These are phyloP conservation scores for Aspergillus transmontanensis DNA, from an alignment of 2,329 filamentous ascomycete genomes.

Conservation along the genomic window DNA sequence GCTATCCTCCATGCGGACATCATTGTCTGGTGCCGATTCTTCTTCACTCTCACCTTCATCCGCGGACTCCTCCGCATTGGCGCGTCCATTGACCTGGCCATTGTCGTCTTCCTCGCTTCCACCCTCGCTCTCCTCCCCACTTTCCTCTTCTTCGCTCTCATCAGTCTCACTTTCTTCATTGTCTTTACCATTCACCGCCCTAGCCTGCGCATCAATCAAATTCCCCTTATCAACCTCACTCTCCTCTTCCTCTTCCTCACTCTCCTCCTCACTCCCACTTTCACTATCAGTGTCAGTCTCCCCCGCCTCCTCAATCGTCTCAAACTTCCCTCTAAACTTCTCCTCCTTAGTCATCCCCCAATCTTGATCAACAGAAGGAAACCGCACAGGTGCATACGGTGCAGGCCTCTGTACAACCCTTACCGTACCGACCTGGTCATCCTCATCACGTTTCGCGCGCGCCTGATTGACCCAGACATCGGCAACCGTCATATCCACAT, in stretches of 20 bases:
- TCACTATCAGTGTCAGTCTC: not conserved
- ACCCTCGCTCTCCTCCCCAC: not conserved
- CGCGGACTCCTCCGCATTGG: not conserved
- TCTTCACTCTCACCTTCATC: not conserved
- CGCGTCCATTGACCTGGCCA: not conserved
- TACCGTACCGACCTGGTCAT: not conserved
- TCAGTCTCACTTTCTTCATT: not conserved
- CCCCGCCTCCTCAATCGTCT: conserved; percentile 23
- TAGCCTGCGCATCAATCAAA: not conserved
- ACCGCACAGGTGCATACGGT: conserved; percentile 27
- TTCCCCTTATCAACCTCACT: conserved; percentile 6
- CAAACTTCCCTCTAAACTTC: conserved; percentile 18
- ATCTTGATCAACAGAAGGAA: conserved; percentile 39
- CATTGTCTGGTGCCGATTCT: conserved; percentile 16
- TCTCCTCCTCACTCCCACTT: not conserved
- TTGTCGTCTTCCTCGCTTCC: not conserved
- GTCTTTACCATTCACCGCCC: not conserved
- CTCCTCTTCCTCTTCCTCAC: conserved; percentile 2
- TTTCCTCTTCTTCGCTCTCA: not conserved
- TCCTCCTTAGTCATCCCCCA: conserved; percentile 31
- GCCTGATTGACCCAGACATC: conserved; percentile 4
- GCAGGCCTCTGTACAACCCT: conserved; percentile 8
- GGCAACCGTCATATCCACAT: not conserved
- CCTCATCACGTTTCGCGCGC: not conserved
- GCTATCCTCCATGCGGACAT: conserved; percentile 22